phyloP scores from a whole-genome alignment of 2,329 filamentous ascomycete species.

The Neodidymelliopsis sp. region DNA sequence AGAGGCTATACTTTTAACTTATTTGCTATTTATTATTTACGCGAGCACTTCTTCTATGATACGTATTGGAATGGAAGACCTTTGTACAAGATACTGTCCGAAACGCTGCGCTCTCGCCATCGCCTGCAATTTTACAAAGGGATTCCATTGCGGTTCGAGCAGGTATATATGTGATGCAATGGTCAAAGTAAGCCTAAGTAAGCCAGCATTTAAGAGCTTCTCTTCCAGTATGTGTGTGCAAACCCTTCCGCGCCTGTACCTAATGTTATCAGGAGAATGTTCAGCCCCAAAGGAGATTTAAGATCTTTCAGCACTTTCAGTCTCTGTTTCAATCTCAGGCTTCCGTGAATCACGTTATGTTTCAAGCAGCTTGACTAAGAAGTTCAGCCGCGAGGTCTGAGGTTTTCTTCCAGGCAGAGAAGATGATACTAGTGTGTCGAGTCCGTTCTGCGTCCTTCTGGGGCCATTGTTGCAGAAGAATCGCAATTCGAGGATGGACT shows the following conservation, averaged over 20 bases:
- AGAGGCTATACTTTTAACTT: not conserved
- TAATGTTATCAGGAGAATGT: slow-evolving; percentile 28
- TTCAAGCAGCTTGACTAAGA: slow-evolving; percentile 28
- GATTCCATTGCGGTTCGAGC: slow-evolving; percentile 43
- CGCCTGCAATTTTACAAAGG: slow-evolving; percentile 38
- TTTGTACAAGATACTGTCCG: slow-evolving; percentile 22
- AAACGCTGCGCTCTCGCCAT: slow-evolving; percentile 32
- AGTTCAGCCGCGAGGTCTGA: slow-evolving; percentile 38
- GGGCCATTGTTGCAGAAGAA: slow-evolving; percentile 27
- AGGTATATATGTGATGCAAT: slow-evolving; percentile 29
- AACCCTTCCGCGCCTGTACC: slow-evolving; percentile 33
- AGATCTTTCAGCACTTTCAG: slow-evolving; percentile 21
- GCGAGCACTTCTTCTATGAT: no score
- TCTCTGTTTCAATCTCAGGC: slow-evolving; percentile 17
- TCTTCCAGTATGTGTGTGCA: not conserved
- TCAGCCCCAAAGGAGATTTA: slow-evolving; percentile 3
- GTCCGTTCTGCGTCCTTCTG: not conserved
- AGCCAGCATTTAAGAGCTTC: not conserved
- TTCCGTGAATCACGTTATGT: slow-evolving; percentile 22
- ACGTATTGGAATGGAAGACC: no score
- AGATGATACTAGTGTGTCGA: slow-evolving; percentile 38
- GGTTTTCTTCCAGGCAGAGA: slow-evolving; percentile 48
- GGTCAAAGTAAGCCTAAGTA: slow-evolving; percentile 19
- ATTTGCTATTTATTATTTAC: not conserved
- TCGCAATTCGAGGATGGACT: slow-evolving; percentile 22